A percentile compares a stretch with the other conserved stretches of the same genome.
phyloP scores from a whole-genome alignment of 148 eudicot genomes.

The Rhododendron williamsianum region DNA sequence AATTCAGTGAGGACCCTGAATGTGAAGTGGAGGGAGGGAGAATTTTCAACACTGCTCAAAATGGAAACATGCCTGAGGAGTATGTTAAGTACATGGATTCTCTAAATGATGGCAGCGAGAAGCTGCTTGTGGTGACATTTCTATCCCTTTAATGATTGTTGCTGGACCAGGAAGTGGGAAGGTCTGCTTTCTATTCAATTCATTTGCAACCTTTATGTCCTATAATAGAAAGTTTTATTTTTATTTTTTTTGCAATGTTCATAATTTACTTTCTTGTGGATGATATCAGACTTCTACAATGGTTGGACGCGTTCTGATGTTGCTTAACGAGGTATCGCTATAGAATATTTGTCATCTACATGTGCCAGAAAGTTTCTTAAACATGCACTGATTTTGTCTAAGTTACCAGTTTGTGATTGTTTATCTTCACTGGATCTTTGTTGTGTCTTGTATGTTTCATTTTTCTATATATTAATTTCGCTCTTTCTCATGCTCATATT shows the following conservation, averaged over 20 bases:
- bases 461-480: background rate
- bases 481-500: background rate
- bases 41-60: slow-evolving; percentile 16
- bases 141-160: slow-evolving; percentile 78
- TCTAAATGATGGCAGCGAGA: slow-evolving; percentile 69
- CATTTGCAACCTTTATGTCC: background rate
- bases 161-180: slow-evolving; percentile 99
- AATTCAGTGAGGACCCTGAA: slow-evolving; percentile 20
- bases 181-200: slow-evolving; percentile 34
- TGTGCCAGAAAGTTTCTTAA: background rate
- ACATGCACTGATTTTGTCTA: background rate
- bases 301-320: slow-evolving; percentile 92
- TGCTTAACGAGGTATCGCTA: slow-evolving; percentile 61
- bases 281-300: slow-evolving; percentile 82
- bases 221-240: background rate
- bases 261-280: slow-evolving; percentile 6
- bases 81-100: slow-evolving; percentile 62
- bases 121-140: slow-evolving; percentile 79
- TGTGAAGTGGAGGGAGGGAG: slow-evolving; percentile 14
- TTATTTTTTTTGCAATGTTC: background rate
- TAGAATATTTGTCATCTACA: background rate
- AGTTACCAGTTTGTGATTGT: slow-evolving; percentile 3
- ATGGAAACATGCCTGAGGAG: slow-evolving; percentile 47
- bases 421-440: slow-evolving; percentile 4
- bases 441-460: background rate